Conservation (phyloP, 495 filamentous ascomycete species). For the Neurospora cerealis region DNA sequence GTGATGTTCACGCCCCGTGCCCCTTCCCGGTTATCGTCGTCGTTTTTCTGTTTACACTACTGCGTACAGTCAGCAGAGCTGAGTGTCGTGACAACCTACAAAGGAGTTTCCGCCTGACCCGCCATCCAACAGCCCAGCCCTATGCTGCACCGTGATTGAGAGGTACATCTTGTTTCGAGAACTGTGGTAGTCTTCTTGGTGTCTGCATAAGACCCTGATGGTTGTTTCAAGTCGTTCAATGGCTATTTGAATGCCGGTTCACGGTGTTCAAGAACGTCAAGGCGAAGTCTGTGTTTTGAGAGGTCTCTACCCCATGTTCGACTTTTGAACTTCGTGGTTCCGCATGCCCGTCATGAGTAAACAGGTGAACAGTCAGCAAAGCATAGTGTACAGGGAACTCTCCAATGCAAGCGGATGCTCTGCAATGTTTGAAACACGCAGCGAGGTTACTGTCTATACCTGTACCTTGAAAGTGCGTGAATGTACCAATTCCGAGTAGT, state of each 20-base stretch:
- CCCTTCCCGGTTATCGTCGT: background rate
- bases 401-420: background rate
- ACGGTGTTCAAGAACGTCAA: background rate
- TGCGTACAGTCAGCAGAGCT: background rate
- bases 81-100: background rate
- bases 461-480: background rate
- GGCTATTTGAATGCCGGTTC: background rate
- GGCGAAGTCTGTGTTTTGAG: background rate
- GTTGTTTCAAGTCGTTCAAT: too few species aligned
- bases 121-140: background rate
- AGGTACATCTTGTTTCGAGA: background rate
- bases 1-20: background rate
- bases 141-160: background rate
- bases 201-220: background rate
- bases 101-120: background rate
- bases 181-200: background rate
- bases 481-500: background rate
- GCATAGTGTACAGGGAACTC: background rate
- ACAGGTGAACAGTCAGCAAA: background rate
- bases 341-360: background rate
- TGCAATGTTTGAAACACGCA: background rate
- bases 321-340: background rate
- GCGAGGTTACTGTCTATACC: background rate
- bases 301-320: background rate
- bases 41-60: background rate